phyloP scores from a whole-genome alignment of 345 rosid species.

The Eucalyptus microcorys region DNA sequence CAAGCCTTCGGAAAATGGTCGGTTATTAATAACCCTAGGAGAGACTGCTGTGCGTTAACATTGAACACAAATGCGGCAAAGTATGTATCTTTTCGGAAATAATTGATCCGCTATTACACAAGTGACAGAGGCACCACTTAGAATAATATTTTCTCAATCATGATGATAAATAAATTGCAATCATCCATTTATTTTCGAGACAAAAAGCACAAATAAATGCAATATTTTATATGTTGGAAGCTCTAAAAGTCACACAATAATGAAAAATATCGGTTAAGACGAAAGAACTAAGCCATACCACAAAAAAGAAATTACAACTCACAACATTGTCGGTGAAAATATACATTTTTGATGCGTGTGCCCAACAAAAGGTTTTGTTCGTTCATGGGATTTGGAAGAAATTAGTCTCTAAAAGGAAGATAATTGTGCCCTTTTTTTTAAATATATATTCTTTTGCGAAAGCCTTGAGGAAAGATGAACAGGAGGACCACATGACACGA shows the following conservation, averaged over 20 bases:
- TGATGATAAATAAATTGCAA: background rate
- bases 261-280: background rate
- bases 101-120: background rate
- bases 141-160: too few relatives aligned
- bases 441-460: background rate
- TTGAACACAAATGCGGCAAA: too few relatives aligned
- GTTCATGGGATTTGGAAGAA: background rate
- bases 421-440: background rate
- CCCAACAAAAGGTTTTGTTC: background rate
- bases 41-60: too few relatives aligned
- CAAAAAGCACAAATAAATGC: background rate
- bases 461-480: background rate
- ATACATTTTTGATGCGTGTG: background rate
- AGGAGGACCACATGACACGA: background rate
- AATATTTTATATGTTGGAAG: background rate
- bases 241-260: background rate
- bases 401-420: background rate
- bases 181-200: background rate
- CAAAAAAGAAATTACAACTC: background rate
- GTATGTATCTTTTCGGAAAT: background rate
- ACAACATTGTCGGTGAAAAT: background rate
- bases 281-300: background rate
- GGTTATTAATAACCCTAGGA: background rate
- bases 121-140: background rate
- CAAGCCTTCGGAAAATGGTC: background rate